Percentiles rank a stretch among this genome's conserved stretches.
These are phyloP conservation scores for Exobasidium rhododendri DNA, from an alignment of 1,284 basidiomycete species.

Conservation along the genomic window DNA sequence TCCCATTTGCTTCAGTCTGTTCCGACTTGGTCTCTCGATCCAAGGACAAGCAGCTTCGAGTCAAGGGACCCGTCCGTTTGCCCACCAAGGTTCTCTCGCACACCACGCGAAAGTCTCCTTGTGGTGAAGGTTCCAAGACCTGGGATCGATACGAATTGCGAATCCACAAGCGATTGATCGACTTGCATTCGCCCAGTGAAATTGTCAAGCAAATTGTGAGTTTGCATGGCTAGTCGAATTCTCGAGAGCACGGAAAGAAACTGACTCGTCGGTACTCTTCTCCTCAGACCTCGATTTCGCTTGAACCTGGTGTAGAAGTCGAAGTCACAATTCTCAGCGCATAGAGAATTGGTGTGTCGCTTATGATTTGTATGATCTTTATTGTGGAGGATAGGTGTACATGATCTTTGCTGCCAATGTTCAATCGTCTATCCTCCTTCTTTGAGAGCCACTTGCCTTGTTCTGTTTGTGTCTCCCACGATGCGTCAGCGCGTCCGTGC, in stretches of 20 bases:
- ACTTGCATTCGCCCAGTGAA: slow-evolving; percentile 96
- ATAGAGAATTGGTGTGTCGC: too few species aligned
- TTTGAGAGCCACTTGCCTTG: too few species aligned
- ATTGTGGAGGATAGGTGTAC: too few species aligned
- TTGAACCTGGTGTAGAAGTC: slow-evolving; percentile 98
- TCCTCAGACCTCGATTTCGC: slow-evolving; percentile 85
- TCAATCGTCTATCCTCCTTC: too few species aligned
- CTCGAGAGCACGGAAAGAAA: neutral
- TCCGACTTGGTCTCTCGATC: slow-evolving; percentile 94
- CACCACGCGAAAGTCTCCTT: slow-evolving; percentile 73
- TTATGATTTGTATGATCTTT: too few species aligned
- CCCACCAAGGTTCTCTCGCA: slow-evolving; percentile 98
- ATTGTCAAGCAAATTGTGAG: slow-evolving; percentile 98
- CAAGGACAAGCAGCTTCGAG: slow-evolving; percentile 99
- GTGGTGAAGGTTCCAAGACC: slow-evolving; percentile 99
- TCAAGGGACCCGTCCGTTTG: slow-evolving; percentile 98
- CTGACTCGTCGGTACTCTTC: too few species aligned
- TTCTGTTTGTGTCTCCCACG: too few species aligned
- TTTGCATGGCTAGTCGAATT: slow-evolving; percentile 4
- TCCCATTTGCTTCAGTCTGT: slow-evolving; percentile 82
- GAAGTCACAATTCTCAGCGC: slow-evolving; percentile 88
- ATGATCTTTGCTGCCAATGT: too few species aligned
- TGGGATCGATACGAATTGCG: slow-evolving; percentile 99
- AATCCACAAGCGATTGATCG: slow-evolving; percentile 99
- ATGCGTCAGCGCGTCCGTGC: too few species aligned